Base-by-base conservation (phyloP, 192 early-diverging fungal genomes). In the Glomus cerebriforme region DNA sequence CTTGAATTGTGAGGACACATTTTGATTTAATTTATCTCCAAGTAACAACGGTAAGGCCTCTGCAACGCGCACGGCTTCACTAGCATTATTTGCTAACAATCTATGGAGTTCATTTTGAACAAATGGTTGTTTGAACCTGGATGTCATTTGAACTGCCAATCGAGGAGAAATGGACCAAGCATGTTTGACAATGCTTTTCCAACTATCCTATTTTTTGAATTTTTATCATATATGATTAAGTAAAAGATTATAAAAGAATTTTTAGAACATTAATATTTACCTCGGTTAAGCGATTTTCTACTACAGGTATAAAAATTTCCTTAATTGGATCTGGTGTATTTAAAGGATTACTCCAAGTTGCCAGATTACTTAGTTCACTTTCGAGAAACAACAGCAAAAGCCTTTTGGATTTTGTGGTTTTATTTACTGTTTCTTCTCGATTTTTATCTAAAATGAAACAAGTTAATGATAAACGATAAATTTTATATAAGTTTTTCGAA, bases 81-180 rank as follows among this genome's bases (percentile, higher is more conserved):
- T 84, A 0, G 91, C 85, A 79, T 89, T 88, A 81, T 84, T 86
- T 75, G 84, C 85, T 78, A 95, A 84, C 5, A 95, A 84, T 31
- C 85, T 86, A 27, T 87, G 85, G 0, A 97, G 83, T 75, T 95
- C 92, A 37, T 81, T 85, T 19, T 86, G 86, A 39, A 97, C 89
- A 45, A 90, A 85, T 62, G 88, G 87, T 69, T 89, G 89, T 59
- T 92, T 85, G 83, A 98, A 96, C 15, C 97, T 90, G 9, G 83
- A 79, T 34, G 86, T 80, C 54, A 99, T 82, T 63, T 94, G 93
- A 27, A 99, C 81, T 3, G 97, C 94, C 27, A 99, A 79, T 0
- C 81, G 83, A n/a, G 98, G 95, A 45, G 92, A 89, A 32, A 95
- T 86, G 10, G 85, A 85, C 98, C 98, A 99, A 6, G 96, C 95